phyloP scores from a whole-genome alignment of 805 yeast species.

The Monosporozyma aerobia region DNA sequence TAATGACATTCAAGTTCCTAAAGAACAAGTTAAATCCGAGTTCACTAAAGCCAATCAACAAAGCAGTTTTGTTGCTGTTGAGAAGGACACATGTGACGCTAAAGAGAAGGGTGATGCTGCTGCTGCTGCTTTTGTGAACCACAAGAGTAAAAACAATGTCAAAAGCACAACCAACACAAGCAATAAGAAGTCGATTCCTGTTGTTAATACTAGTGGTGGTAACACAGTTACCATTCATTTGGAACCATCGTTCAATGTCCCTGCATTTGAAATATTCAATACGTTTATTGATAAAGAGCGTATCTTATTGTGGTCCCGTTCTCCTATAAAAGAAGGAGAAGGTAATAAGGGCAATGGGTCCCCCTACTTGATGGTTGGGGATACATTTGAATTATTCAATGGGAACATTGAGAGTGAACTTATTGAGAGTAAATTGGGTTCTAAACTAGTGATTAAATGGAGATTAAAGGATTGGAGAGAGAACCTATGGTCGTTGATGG shows the following conservation, averaged over 20 bases:
- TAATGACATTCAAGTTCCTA: conserved; percentile 77
- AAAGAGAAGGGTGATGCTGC: background rate
- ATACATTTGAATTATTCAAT: conserved; percentile 66
- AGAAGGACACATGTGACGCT: no score
- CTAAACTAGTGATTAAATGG: conserved; percentile 71
- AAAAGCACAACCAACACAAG: conserved; percentile 2
- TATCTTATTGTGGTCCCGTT: conserved; percentile 86
- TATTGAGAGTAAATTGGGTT: conserved; percentile 35
- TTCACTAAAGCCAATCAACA: conserved; percentile 45
- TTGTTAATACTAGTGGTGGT: conserved; percentile 12
- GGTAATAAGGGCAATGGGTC: conserved; percentile 44
- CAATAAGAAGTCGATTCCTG: background rate
- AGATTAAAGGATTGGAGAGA: conserved; percentile 79
- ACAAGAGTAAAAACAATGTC: no score
- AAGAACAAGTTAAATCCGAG: conserved; percentile 49
- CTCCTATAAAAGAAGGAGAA: conserved; percentile 30
- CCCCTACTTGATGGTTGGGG: conserved; percentile 38
- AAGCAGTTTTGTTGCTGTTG: conserved; percentile 10
- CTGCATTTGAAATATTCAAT: conserved; percentile 75
- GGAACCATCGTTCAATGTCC: conserved; percentile 73
- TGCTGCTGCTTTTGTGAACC: background rate
- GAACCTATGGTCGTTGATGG: conserved; percentile 69
- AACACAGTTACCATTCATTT: conserved; percentile 75
- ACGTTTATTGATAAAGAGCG: conserved; percentile 71
- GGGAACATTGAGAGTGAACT: conserved; percentile 77